Evolutionary conservation across 805 yeast species (phyloP).

Genomic region (Starmerella vaccinii): DNA sequence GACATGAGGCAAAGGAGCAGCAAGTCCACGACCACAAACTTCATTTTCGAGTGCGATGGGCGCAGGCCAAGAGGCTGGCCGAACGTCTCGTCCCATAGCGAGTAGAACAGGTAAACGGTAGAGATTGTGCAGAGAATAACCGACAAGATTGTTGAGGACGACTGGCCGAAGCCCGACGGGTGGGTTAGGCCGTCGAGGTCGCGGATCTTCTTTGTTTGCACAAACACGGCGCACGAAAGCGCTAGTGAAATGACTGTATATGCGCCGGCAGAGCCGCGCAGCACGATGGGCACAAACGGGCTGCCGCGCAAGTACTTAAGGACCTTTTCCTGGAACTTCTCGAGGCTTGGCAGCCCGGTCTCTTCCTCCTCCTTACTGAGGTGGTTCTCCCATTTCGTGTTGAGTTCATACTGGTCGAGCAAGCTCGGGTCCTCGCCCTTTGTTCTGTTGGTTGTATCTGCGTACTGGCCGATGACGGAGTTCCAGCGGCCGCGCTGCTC

Average conservation of each 20-base stretch:
- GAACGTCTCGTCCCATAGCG: slow-evolving; percentile 81
- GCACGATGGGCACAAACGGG: slow-evolving; percentile 69
- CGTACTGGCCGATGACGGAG: slow-evolving; percentile 9
- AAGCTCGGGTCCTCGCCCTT: slow-evolving; percentile 12
- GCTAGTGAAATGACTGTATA: slow-evolving; percentile 62
- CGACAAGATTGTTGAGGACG: slow-evolving; percentile 86
- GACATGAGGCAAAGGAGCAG: slow-evolving; percentile 79
- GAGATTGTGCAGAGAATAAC: slow-evolving; percentile 74
- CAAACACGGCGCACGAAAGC: slow-evolving; percentile 46
- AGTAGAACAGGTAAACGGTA: slow-evolving; percentile 62
- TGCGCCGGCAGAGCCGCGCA: slow-evolving; percentile 50
- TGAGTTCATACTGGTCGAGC: slow-evolving; percentile 20
- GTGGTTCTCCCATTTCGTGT: slow-evolving; percentile 22
- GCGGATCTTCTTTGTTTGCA: slow-evolving; percentile 27
- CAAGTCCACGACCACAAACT: slow-evolving; percentile 69
- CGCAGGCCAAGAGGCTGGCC: slow-evolving; percentile 89
- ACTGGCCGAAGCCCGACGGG: slow-evolving; percentile 33
- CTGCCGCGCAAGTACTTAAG: slow-evolving; percentile 48
- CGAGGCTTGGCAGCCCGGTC: slow-evolving; percentile 2
- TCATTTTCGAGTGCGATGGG: slow-evolving; percentile 71
- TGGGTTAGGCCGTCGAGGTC: slow-evolving; percentile 16
- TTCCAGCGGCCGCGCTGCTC: slow-evolving; percentile 19
- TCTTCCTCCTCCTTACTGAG: slow-evolving; percentile 10
- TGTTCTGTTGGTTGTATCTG: neutral
- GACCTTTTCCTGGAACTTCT: slow-evolving; percentile 2